Conservation (phyloP, 805 yeast species). For the Blastobotrys mokoenaii region DNA sequence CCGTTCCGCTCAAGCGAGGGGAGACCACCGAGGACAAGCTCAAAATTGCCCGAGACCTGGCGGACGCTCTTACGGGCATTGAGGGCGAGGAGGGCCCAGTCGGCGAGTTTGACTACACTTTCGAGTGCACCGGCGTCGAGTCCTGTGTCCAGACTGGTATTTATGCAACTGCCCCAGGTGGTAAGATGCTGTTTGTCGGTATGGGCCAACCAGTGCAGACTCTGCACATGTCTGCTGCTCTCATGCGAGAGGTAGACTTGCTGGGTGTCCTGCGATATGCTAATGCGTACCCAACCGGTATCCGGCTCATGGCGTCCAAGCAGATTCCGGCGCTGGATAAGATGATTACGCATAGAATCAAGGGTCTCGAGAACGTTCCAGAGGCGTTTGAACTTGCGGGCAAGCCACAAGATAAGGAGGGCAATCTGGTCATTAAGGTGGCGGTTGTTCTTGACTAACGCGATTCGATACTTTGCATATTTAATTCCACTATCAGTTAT, state of each 20-base stretch:
- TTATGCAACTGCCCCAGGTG: constrained; percentile 53
- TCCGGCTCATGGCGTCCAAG: constrained; percentile 54
- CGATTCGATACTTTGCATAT: not conserved
- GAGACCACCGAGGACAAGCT: constrained; percentile 39
- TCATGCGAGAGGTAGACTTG: constrained; percentile 60
- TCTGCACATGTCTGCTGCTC: constrained; percentile 37
- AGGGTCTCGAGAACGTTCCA: constrained; percentile 25
- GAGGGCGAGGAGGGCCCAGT: constrained; percentile 44
- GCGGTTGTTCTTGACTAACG: constrained; percentile 4
- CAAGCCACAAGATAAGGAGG: constrained; percentile 22
- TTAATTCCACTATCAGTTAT: no score
- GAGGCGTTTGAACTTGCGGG: constrained; percentile 27
- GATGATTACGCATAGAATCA: constrained; percentile 65
- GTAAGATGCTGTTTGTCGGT: constrained; percentile 76
- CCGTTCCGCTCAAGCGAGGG: constrained; percentile 42
- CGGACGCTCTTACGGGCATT: constrained; percentile 23
- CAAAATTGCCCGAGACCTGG: constrained; percentile 31
- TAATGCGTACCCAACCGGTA: constrained; percentile 70
- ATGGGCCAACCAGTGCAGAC: constrained; percentile 53
- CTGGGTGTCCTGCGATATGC: constrained; percentile 60
- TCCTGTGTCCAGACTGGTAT: constrained; percentile 66
- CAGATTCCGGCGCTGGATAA: constrained; percentile 51
- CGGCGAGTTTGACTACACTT: constrained; percentile 47
- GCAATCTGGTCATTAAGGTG: constrained; percentile 26
- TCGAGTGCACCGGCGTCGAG: constrained; percentile 83